Evolutionary conservation across 148 eudicot species (phyloP).

Genomic region (Camellia granthamiana): DNA sequence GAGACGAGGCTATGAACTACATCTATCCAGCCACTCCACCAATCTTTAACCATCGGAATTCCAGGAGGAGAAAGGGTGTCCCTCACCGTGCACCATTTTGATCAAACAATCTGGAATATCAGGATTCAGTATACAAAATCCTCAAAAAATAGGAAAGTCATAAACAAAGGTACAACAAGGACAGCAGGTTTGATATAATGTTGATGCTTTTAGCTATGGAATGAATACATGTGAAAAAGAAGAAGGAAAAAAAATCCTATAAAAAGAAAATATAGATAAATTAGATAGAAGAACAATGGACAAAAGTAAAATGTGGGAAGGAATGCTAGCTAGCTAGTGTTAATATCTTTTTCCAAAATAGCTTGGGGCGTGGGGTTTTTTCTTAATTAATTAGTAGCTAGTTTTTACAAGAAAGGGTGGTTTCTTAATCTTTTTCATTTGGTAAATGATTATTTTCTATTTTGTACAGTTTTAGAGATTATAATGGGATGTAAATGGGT

Average conservation of each 20-base stretch:
- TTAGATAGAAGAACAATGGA: neutral
- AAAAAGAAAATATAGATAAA: neutral
- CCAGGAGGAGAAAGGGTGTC: constrained; percentile 43
- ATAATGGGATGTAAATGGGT: too few relatives aligned
- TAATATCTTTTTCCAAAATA: too few relatives aligned
- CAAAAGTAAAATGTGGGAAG: neutral
- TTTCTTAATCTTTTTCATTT: too few relatives aligned
- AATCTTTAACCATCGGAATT: constrained; percentile 33
- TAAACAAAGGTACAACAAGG: neutral
- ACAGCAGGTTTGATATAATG: neutral
- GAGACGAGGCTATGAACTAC: constrained; percentile 20
- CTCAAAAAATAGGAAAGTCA: neutral
- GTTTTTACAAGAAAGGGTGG: too few relatives aligned
- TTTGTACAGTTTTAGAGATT: too few relatives aligned
- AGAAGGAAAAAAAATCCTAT: neutral
- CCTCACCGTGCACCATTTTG: constrained; percentile 48
- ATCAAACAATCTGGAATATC: neutral
- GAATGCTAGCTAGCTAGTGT: neutral
- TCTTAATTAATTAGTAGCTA: too few relatives aligned
- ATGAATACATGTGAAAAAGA: neutral
- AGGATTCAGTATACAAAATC: neutral
- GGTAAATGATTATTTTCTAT: too few relatives aligned
- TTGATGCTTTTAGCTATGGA: neutral
- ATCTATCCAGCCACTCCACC: constrained; percentile 45
- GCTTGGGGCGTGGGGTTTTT: too few relatives aligned